phyloP scores from a whole-genome alignment of 805 yeast species.

The Blastobotrys peoriensis region DNA sequence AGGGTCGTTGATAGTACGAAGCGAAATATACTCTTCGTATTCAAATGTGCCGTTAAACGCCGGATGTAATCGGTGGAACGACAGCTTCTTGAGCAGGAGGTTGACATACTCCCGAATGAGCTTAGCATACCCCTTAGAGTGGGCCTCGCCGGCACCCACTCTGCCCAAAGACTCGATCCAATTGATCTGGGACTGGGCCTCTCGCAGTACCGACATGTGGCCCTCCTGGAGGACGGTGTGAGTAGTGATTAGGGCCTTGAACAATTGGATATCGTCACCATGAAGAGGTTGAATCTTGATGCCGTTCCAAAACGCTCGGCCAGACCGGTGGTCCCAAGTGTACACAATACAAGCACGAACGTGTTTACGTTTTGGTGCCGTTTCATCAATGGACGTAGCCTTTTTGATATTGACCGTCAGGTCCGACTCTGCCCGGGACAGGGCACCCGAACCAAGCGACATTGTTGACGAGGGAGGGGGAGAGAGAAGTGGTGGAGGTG shows the following conservation, averaged over 20 bases:
- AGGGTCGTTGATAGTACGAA: conserved; percentile 84
- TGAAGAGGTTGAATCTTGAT: conserved; percentile 75
- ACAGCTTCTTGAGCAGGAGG: conserved; percentile 64
- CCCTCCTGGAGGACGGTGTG: conserved; percentile 98
- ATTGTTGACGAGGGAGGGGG: too few relatives aligned
- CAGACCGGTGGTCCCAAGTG: conserved; percentile 91
- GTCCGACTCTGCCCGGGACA: conserved; percentile 32
- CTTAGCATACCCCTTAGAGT: conserved; percentile 47
- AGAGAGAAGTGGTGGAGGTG: too few relatives aligned
- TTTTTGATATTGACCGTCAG: conserved; percentile 55
- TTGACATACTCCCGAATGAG: conserved; percentile 72
- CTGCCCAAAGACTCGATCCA: conserved; percentile 74
- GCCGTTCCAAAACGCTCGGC: conserved; percentile 79
- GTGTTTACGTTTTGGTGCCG: conserved; percentile 93
- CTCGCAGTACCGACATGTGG: conserved; percentile 77
- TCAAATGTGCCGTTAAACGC: conserved; percentile 95
- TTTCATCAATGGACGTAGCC: conserved; percentile 80
- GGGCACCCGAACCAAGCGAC: conserved; percentile 18
- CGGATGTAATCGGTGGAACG: conserved; percentile 76
- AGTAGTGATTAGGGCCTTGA: conserved; percentile 76
- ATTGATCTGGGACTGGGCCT: conserved; percentile 69
- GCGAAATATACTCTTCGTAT: conserved; percentile 88
- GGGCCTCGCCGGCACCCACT: conserved; percentile 34
- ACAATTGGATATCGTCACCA: conserved; percentile 74
- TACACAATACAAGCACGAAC: conserved; percentile 92